phyloP scores from a whole-genome alignment of 495 filamentous ascomycete genomes.

The Ramalina intermedia region DNA sequence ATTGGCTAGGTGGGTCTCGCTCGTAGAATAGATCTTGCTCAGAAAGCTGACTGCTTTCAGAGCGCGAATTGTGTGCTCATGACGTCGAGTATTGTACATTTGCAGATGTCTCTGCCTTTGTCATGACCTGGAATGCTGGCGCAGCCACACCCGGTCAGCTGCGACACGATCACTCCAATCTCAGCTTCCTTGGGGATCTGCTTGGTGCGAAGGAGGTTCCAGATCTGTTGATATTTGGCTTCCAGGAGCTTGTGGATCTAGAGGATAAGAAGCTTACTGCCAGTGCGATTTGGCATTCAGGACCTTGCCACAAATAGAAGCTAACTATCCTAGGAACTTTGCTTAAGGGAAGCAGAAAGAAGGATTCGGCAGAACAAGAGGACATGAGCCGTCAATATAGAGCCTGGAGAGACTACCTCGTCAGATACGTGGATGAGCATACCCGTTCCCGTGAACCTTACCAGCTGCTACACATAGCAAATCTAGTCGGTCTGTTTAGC shows the following conservation, averaged over 20 bases:
- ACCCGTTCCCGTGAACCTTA: constrained; percentile 72
- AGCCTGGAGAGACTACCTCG: constrained; percentile 83
- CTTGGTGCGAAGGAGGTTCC: constrained; percentile 58
- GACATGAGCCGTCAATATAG: constrained; percentile 96
- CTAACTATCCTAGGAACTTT: constrained; percentile 27
- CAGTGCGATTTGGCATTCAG: constrained; percentile 37
- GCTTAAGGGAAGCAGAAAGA: constrained; percentile 59
- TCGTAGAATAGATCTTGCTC: not conserved
- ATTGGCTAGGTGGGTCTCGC: constrained; percentile 60
- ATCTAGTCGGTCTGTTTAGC: constrained; percentile 85
- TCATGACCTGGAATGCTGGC: constrained; percentile 95
- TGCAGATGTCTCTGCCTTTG: constrained; percentile 57
- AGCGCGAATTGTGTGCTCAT: constrained; percentile 67
- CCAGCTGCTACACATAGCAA: constrained; percentile 72
- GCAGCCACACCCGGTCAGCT: constrained; percentile 76
- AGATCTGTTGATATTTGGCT: constrained; percentile 89
- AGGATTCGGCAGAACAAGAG: constrained; percentile 74
- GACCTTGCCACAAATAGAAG: not conserved
- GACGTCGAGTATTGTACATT: constrained; percentile 76
- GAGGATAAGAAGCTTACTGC: constrained; percentile 95
- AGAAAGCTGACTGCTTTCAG: constrained; percentile 23
- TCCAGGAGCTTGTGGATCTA: constrained; percentile 91
- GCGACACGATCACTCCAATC: constrained; percentile 48
- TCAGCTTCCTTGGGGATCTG: constrained; percentile 61
- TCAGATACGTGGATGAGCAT: constrained; percentile 62